A percentile compares a stretch with the other conserved stretches of the same genome.
phyloP scores from a whole-genome alignment of 169 alveolate genomes.

The Ichthyophthirius multifiliis region DNA sequence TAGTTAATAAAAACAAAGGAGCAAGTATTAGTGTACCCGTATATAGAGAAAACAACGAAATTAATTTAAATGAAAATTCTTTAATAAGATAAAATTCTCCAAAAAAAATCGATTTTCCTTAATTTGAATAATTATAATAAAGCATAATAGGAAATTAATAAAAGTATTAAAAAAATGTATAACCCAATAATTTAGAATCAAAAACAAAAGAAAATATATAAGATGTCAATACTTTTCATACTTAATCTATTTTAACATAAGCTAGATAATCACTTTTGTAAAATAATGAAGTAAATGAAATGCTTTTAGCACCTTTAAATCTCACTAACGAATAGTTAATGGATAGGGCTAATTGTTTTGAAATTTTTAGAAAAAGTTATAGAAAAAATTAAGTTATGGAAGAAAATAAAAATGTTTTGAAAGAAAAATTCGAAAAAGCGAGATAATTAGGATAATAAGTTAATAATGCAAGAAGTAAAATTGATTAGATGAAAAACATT shows the following conservation, averaged over 20 bases:
- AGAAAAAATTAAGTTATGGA: constrained; percentile 79
- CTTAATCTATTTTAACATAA: neutral
- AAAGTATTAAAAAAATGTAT: too few species aligned
- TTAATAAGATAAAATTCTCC: neutral
- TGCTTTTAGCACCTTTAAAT: constrained; percentile 24
- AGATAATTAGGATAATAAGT: constrained; percentile 68
- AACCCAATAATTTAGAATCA: neutral
- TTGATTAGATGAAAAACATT: constrained; percentile 37
- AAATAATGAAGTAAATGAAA: constrained; percentile 27
- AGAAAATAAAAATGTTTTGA: constrained; percentile 61
- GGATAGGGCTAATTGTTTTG: constrained; percentile 83
- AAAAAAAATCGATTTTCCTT: neutral
- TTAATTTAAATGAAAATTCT: constrained; percentile 4
- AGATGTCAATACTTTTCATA: constrained; percentile 1
- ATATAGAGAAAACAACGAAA: constrained; percentile 23
- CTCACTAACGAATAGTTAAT: constrained; percentile 45
- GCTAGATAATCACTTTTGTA: neutral
- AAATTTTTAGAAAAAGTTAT: constrained; percentile 79
- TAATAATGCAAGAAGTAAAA: constrained; percentile 58
- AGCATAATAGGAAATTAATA: too few species aligned
- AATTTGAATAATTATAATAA: neutral
- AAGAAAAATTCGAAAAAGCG: constrained; percentile 64
- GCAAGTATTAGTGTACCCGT: constrained; percentile 19
- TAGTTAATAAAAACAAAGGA: constrained; percentile 64
- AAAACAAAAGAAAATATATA: neutral